Evolutionary conservation across 345 rosid genomes (phyloP), one percentile per base, ranked within the genome.

Genomic region (Erodium maritimum): DNA sequence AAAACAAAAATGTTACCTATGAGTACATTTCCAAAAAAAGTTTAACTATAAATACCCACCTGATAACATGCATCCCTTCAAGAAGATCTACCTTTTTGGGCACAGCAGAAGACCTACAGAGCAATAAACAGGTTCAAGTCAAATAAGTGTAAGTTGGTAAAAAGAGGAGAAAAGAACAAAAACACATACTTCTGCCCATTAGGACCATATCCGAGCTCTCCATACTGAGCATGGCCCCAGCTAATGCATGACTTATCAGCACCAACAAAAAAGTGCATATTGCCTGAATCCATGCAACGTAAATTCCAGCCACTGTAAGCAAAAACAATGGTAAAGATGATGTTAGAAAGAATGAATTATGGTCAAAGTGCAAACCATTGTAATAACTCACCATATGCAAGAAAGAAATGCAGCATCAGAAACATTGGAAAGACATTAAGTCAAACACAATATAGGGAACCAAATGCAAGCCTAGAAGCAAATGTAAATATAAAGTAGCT

Each of bases 161-260:
- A 1, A 45, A 23, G 34, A 29, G 54, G 52, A 56, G 16, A 24
- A 48, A 22, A 29, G 18, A 21, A 23, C 12, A 48, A 65, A 8
- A 61, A 53, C 13, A 60, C 79, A 20, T 82, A 88, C 98, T 91
- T 91, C 67, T 91, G 98, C 62, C 90, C 96, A 19, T 50, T 65
- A 53, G 99, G 99, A 56, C 99, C 99, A 59, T 93, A 93, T 72
- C 97, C 99, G 54, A 93, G 80, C 68, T 93, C 99, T 55, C 99
- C 99, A 67, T 87, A 77, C 63, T 71, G 87, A 71, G 94, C 99
- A 62, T 79, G 88, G 60, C 99, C 99, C 97, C 97, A 93, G 65
- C 99, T 93, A 59, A 93, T 89, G 91, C 99, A 89, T 60, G 99
- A 93, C 62, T 70, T 64, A 68, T 93, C 96, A 11, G 99, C 99